Conservation (phyloP, 257 asterid species). For the Solanum clarkiae region DNA sequence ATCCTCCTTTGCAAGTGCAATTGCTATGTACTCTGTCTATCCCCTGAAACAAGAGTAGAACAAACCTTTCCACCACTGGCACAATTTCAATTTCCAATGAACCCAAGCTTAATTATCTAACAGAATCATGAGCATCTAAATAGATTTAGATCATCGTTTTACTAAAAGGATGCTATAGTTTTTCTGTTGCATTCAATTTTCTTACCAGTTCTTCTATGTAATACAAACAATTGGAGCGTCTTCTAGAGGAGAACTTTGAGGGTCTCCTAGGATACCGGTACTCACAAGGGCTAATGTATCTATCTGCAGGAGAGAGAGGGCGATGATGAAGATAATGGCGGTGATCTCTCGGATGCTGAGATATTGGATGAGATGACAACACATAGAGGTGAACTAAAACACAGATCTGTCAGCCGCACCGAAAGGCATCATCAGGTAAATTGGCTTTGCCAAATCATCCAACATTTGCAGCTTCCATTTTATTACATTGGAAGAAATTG, state of each 20-base stretch:
- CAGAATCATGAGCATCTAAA: background rate
- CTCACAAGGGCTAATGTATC: background rate
- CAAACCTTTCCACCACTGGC: background rate
- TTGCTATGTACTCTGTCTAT: background rate
- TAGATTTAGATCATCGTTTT: background rate
- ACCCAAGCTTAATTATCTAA: background rate
- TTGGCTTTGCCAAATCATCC: background rate
- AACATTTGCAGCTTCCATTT: background rate
- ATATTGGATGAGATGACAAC: slow-evolving; percentile 77
- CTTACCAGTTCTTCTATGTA: background rate
- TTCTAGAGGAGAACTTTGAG: background rate
- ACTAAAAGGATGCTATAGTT: background rate
- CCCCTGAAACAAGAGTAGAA: background rate
- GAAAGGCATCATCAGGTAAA: slow-evolving; percentile 55
- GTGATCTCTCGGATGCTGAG: slow-evolving; percentile 53
- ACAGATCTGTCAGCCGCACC: slow-evolving; percentile 53
- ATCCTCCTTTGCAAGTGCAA: background rate
- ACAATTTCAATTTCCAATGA: background rate
- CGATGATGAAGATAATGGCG: slow-evolving; percentile 21
- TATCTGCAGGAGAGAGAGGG: slow-evolving; percentile 28
- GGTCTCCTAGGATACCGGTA: background rate
- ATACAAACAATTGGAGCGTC: background rate
- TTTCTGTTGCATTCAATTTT: background rate
- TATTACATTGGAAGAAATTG: background rate
- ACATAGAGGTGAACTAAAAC: slow-evolving; percentile 78